Evolutionary conservation across 129 eudicot genomes (phyloP).

Genomic region (Apium graveolens): DNA sequence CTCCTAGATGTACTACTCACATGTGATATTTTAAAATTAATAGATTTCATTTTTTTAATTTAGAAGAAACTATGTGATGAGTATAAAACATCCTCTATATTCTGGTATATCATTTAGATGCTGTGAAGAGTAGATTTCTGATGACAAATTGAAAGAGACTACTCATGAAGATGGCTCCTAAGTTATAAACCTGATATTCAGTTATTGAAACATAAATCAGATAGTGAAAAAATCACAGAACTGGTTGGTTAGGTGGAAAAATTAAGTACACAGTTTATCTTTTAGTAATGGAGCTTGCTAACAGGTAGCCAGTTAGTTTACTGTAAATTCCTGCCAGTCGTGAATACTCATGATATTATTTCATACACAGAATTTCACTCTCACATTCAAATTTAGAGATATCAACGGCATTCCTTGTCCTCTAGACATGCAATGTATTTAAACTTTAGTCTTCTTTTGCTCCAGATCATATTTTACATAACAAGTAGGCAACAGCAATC

Average conservation of each 20-base stretch:
- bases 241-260: background rate
- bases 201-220: background rate
- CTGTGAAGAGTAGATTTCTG: background rate
- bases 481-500: background rate
- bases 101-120: slow-evolving; percentile 1
- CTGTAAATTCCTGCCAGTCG: background rate
- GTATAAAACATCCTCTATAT: background rate
- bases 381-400: background rate
- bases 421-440: background rate
- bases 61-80: background rate
- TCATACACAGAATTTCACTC: background rate
- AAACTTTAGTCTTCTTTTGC: background rate
- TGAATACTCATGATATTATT: too few relatives aligned
- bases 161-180: background rate
- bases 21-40: background rate
- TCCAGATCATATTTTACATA: background rate
- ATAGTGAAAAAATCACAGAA: background rate
- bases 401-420: background rate
- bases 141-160: background rate
- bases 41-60: background rate
- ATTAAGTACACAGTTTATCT: background rate
- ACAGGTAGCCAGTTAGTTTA: background rate
- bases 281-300: background rate
- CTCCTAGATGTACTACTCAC: background rate
- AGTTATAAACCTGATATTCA: background rate